Evolutionary conservation across 352 stramenopile species (phyloP), one percentile per base, ranked within the genome.

Genomic region (Pythium scleroteichum): DNA sequence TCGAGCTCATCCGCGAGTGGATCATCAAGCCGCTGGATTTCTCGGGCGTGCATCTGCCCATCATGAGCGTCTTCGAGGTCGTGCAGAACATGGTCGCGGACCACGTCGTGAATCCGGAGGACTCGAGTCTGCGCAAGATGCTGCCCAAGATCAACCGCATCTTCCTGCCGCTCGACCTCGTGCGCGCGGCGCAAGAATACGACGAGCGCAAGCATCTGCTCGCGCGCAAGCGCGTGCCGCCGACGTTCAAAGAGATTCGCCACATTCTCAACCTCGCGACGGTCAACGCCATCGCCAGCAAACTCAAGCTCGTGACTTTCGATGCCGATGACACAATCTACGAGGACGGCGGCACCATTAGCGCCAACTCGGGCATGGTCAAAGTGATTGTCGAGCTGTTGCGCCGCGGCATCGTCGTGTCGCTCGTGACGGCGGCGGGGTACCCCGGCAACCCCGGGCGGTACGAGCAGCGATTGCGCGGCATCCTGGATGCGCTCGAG

Each of bases 241-340:
- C 83, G 47, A 93, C 84, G 27, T 95, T 95, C 59, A 89, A 89
- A 53, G 86, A 95, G 48, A 77, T 95, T 24, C 85, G 86, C 3
- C 86, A 95, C 66, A 77, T 95, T 10, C 68, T 95, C 26, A 95
- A 95, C 65, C 59, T 95, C 53, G 79, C 86, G 17, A 89, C 80
- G 5, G 78, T 87, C 33, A 82, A 87, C 55, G 78, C 82, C 39
- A 92, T 94, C 49, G 79, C 79, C 16, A 61, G 53, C 26, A 79
- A 89, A 32, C 58, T 95, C 41, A 91, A 92, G 63, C 80, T 95
- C 50, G 80, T 95, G 22, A 93, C 83, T 17, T 91, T 95, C 44
- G 86, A 95, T 66, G 86, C 86, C 40, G 86, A 95, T 33, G 86
- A 93, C 59, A 95, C 86, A 26, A 92, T 93, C 68, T 95, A 95